Base-by-base conservation (phyloP, 2,329 filamentous ascomycete genomes). In the Aspergillus melleus region DNA sequence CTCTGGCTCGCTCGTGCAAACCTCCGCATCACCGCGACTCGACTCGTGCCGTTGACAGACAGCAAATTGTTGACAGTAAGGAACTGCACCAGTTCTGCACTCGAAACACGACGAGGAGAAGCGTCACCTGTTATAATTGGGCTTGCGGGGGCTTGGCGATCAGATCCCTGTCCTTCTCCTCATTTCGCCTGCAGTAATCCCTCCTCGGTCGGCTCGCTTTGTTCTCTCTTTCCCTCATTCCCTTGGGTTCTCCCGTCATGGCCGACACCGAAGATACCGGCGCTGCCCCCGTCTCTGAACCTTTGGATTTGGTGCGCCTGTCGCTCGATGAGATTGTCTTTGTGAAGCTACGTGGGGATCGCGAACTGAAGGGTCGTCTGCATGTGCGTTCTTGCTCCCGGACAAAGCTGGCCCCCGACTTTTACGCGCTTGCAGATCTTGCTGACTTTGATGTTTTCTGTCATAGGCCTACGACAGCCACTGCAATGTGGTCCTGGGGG, bases 251-350 rank as follows among this genome's bases (percentile, higher is more conserved):
- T 29, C 54, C 42, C 39, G 26, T 36, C 29, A 97, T 97, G 93
- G 90, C 93, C 69, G 93, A 96, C 78, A 85, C 83, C 64, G 91
- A 90, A 73, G 90, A 92, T 73, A 87, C 88, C 67, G 82, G 86
- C 60, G 76, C 82, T 55, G 82, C 84, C 68, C 85, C 90, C 59
- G 90, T 92, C 59, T 88, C 93, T 55, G 94, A 99, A 81, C 94
- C 96, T 57, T 89, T 99, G 72, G 95, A 98, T 77, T 88, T 99
- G 47, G 95, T 99, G 68, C 91, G 93, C 68, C 86, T 99, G 58
- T 91, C 94, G 68, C 86, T 99, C 52, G 94, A 98, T 77, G 95
- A 99, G 79, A 87, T 95, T 50, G 95, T 99, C 54, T 96, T 97
- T 78, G 94, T 99, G 67, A 98, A 98, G 85, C 84, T 99, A 66